These are phyloP conservation scores for Colletotrichum orbiculare DNA, from an alignment of 2,329 filamentous ascomycete species.

Conservation along the genomic window DNA sequence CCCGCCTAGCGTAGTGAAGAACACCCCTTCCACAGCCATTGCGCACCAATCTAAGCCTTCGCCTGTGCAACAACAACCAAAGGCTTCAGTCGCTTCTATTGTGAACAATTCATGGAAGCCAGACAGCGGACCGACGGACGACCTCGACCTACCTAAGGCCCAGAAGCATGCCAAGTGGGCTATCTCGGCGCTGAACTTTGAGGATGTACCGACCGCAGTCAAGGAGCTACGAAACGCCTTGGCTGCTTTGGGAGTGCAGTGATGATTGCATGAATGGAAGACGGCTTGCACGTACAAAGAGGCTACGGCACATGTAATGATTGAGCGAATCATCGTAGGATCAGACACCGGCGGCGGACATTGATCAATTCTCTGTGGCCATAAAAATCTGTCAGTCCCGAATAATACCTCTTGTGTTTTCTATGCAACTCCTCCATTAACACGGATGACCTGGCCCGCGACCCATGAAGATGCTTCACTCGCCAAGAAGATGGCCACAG, in stretches of 20 bases:
- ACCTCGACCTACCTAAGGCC: conserved; percentile 77
- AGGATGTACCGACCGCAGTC: conserved; percentile 91
- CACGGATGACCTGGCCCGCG: conserved; percentile 54
- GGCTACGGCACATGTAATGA: neutral
- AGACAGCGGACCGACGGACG: conserved; percentile 29
- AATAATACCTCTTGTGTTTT: neutral
- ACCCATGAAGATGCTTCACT: conserved; percentile 54
- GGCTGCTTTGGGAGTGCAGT: conserved; percentile 70
- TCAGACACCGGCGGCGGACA: neutral
- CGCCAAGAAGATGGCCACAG: conserved; percentile 46
- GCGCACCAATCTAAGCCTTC: conserved; percentile 40
- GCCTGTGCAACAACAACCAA: conserved; percentile 27
- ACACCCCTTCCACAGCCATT: conserved; percentile 31
- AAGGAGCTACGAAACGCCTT: conserved; percentile 84
- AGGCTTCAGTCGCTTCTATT: conserved; percentile 6
- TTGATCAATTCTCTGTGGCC: neutral
- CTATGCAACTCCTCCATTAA: conserved; percentile 47
- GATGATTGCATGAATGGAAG: neutral
- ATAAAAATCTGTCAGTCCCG: neutral
- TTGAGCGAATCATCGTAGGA: neutral
- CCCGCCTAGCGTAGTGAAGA: neutral
- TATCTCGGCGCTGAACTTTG: conserved; percentile 95
- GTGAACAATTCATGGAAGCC: conserved; percentile 37
- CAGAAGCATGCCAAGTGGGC: conserved; percentile 98
- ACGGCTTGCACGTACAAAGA: neutral